Evolutionary conservation across 768 basidiomycete genomes (phyloP), one percentile per base, ranked within the genome.

Genomic region (Suillus discolor): DNA sequence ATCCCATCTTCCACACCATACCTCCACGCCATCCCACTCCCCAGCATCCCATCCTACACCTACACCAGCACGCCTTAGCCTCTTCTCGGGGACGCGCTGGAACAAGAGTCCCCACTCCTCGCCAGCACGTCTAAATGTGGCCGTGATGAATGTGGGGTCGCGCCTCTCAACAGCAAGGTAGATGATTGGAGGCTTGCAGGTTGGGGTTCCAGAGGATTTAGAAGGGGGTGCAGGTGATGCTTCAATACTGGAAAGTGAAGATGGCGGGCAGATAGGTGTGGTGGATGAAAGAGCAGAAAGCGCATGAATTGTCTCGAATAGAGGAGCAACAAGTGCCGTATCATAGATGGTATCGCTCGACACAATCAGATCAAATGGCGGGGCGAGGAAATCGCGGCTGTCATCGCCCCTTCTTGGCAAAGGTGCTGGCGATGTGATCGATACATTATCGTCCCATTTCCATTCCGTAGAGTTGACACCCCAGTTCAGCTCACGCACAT

Each of bases 341-440:
- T 81, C 74, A 75, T 95, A 96, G 45, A 96, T 78, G 0, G 95
- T 96, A 76, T 97, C 95, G 62, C 94, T 89, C 13, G 93, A 87
- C 62, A 91, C 75, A 68, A 97, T 88, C 70, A 94, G 81, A 76
- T 93, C 89, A 79, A 90, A 91, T 1, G 88, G 88, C 9, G 88
- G 85, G 20, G 69, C 69, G 16, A 87, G 79, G 51, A 70, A 51
- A 44, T 68, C 57, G 20, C 64, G 67, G 18, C 18, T 3, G 18
- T 42, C 18, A 13, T 11, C 41, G 12, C 18, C 54, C 20, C 15
- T 57, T 53, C 25, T 63, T 39, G 31, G 62, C 51, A 57, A 62
- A 18, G 68, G 61, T 62, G 74, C 66, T 28, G 81, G 81, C 74
- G 70, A 73, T 68, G 68, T 73, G 70, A 66, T 79, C 65, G 68